These are phyloP conservation scores for Solanum rostratum DNA, from an alignment of 257 asterid genomes.

Conservation along the genomic window DNA sequence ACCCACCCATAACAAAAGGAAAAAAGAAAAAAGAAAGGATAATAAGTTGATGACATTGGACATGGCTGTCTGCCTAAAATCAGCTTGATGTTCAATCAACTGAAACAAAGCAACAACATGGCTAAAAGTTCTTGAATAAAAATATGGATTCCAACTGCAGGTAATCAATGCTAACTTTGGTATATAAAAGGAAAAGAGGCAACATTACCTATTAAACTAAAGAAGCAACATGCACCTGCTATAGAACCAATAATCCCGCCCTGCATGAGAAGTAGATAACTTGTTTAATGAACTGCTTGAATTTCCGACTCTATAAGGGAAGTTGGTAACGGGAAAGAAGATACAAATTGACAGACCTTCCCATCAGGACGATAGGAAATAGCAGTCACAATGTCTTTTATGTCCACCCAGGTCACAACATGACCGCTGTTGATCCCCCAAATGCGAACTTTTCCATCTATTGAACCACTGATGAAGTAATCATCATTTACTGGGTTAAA, in stretches of 20 bases:
- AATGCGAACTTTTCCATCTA: slow-evolving; percentile 90
- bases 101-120: background rate
- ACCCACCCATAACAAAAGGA: background rate
- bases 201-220: slow-evolving; percentile 50
- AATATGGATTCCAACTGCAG: background rate
- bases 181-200: background rate
- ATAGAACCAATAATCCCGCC: slow-evolving; percentile 75
- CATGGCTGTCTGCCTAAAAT: background rate
- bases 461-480: slow-evolving; percentile 88
- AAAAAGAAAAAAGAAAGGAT: background rate
- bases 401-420: slow-evolving; percentile 78
- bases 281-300: background rate
- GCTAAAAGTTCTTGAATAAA: background rate
- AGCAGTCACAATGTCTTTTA: slow-evolving; percentile 79
- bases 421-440: slow-evolving; percentile 57
- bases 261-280: slow-evolving; percentile 21
- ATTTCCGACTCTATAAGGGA: background rate
- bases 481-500: slow-evolving; percentile 68
- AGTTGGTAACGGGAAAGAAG: background rate
- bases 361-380: slow-evolving; percentile 84
- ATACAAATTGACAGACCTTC: slow-evolving; percentile 31
- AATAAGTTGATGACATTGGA: background rate
- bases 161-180: background rate
- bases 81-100: background rate
- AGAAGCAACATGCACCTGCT: slow-evolving; percentile 59